Conservation (phyloP, 1,284 basidiomycete species). For the Retiboletus flavoniger region DNA sequence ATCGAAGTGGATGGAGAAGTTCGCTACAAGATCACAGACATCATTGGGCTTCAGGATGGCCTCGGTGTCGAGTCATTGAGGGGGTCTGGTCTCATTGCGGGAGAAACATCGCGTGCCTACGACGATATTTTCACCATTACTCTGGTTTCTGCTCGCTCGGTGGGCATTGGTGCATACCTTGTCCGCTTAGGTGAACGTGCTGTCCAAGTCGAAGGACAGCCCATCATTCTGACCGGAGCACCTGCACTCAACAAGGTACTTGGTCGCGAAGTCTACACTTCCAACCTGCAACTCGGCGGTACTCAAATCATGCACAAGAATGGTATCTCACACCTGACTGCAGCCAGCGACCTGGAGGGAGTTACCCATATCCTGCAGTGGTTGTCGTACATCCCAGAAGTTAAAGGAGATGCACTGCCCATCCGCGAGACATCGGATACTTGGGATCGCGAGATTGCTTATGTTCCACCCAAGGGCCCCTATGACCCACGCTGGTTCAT, state of each 20-base stretch:
- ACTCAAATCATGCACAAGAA: slow-evolving; percentile 99
- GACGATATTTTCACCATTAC: slow-evolving; percentile 99
- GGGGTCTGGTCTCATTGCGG: slow-evolving; percentile 97
- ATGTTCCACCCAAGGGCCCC: slow-evolving; percentile 87
- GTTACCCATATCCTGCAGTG: slow-evolving; percentile 92
- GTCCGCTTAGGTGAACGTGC: slow-evolving; percentile 97
- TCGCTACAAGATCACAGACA: slow-evolving; percentile 93
- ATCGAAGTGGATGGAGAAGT: slow-evolving; percentile 84
- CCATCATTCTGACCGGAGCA: slow-evolving; percentile 98
- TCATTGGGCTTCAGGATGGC: slow-evolving; percentile 95
- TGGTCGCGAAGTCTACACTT: slow-evolving; percentile 97
- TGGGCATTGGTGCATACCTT: slow-evolving; percentile 99
- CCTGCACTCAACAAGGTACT: slow-evolving; percentile 98
- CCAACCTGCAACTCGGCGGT: slow-evolving; percentile 98
- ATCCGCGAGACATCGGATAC: slow-evolving; percentile 69
- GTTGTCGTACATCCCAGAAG: slow-evolving; percentile 91
- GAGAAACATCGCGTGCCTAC: slow-evolving; percentile 97
- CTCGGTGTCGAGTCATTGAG: slow-evolving; percentile 97
- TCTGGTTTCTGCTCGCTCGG: slow-evolving; percentile 96
- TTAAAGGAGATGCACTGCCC: slow-evolving; percentile 76
- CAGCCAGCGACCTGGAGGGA: slow-evolving; percentile 92
- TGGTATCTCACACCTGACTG: slow-evolving; percentile 96
- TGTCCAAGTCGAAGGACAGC: slow-evolving; percentile 98
- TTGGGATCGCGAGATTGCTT: slow-evolving; percentile 94
- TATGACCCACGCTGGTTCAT: slow-evolving; percentile 99